These are phyloP conservation scores for Teratosphaeria zuluensis DNA, from an alignment of 2,329 filamentous ascomycete genomes.

Conservation along the genomic window DNA sequence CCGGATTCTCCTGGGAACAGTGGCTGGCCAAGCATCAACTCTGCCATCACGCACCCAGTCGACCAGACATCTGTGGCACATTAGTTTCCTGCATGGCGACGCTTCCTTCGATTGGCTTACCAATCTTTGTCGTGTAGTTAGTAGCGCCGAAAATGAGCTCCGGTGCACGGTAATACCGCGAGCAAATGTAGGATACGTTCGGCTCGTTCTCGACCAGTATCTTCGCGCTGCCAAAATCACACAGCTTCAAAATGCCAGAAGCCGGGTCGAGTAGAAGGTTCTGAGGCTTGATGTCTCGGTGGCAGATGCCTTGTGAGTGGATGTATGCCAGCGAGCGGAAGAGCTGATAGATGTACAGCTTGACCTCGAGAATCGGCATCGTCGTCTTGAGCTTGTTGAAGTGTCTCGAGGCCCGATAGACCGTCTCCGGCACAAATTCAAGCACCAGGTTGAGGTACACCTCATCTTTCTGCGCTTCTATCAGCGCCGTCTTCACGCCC, in stretches of 20 bases:
- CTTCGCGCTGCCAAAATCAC: constrained; percentile 98
- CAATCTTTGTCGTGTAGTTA: constrained; percentile 99
- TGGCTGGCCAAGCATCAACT: constrained; percentile 96
- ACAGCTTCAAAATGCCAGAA: constrained; percentile 89
- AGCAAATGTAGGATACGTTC: constrained; percentile 99
- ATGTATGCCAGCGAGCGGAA: constrained; percentile 98
- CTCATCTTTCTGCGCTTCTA: constrained; percentile 60
- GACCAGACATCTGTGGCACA: constrained; percentile 84
- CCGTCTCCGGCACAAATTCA: constrained; percentile 96
- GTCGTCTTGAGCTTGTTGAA: constrained; percentile 99
- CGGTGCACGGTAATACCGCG: constrained; percentile 93
- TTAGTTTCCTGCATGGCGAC: constrained; percentile 7
- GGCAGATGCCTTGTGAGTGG: constrained; percentile 97
- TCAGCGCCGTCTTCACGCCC: constrained; percentile 28
- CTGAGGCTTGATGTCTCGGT: constrained; percentile 98
- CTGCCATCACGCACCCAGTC: constrained; percentile 97
- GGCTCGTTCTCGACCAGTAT: constrained; percentile 98
- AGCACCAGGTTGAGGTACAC: constrained; percentile 97
- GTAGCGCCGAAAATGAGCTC: constrained; percentile 98
- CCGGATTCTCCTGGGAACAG: constrained; percentile 97
- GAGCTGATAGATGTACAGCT: constrained; percentile 98
- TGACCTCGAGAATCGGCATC: constrained; percentile 97
- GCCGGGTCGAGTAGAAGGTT: constrained; percentile 88
- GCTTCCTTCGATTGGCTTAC: constrained; percentile 45
- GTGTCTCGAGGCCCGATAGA: constrained; percentile 94